Base-by-base conservation (phyloP, 345 rosid genomes). In the Salix udensis region DNA sequence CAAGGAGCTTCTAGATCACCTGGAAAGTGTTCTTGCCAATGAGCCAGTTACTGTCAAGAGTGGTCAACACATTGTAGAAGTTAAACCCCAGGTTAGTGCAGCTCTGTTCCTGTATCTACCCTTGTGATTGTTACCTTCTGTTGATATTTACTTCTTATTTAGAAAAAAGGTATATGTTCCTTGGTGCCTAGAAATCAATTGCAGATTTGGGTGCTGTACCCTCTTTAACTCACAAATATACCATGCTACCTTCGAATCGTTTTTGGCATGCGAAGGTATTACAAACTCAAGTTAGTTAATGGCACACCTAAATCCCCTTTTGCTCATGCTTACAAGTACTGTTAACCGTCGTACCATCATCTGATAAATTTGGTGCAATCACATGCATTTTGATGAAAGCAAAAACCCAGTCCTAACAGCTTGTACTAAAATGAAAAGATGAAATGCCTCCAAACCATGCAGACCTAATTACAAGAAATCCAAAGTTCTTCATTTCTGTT, bases 31-130 rank as follows among this genome's bases (percentile, higher is more conserved):
- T 74, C 98, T 95, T 65, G 81, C 92, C 5, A 95, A 95, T 62
- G 97, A 93, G 71, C 94, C 98, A 1, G 98, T 95, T 80, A 85
- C 97, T 42, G 98, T 95, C 53, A 95, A 95, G 80, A 90, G 94
- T 21, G 93, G 97, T 67, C 98, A 84, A 50, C 90, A 89, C 85
- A 88, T 88, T 26, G 94, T 95, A n/a, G 98, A 93, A 88, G 98
- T 93, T 83, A 95, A 91, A 86, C 98, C 98, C 74, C 98, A 91
- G 98, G 98, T 95, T 72, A 71, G 91, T 75, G 19, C 34, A 18
- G 2, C 42, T 28, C 55, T 26, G 23, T 46, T 30, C 21, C 15
- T 6, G 6, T 64, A 10, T 73, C 37, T 30, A 14, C 36, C 28
- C 14, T 28, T 28, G 34, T 28, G 16, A 55, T 77, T 12, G 13